phyloP scores from a whole-genome alignment of 2,329 filamentous ascomycete species.

The Paracorniculantispora psalliotae region DNA sequence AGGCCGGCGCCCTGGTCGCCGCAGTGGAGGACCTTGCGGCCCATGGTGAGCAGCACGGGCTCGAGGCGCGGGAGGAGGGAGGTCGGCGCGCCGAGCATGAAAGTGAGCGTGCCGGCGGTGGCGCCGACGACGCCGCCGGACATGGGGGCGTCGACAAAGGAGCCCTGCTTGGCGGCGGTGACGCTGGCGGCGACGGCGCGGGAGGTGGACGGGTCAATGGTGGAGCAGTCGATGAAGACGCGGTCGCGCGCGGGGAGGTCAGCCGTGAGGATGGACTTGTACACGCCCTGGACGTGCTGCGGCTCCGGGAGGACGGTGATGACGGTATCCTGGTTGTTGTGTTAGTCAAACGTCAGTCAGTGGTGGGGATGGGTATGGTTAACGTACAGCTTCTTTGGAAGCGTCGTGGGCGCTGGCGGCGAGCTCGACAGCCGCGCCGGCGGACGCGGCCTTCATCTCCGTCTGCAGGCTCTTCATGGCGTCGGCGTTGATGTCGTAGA shows the following conservation, averaged over 20 bases:
- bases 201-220: slow-evolving; percentile 87
- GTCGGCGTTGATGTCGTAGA: slow-evolving; percentile 54
- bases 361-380: no score
- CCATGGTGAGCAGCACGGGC: slow-evolving; percentile 73
- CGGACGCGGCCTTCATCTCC: slow-evolving; percentile 40
- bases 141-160: slow-evolving; percentile 93
- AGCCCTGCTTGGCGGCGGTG: slow-evolving; percentile 57
- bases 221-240: slow-evolving; percentile 93
- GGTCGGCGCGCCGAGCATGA: slow-evolving; percentile 79
- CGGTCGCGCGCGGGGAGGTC: slow-evolving; percentile 52
- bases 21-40: slow-evolving; percentile 78
- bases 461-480: slow-evolving; percentile 42
- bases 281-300: slow-evolving; percentile 79
- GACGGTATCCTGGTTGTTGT: slow-evolving; percentile 62
- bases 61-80: slow-evolving; percentile 60
- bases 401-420: slow-evolving; percentile 43
- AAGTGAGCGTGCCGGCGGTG: slow-evolving; percentile 79
- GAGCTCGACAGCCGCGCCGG: slow-evolving; percentile 43
- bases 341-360: slow-evolving; percentile 10
- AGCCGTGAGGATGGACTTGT: slow-evolving; percentile 65
- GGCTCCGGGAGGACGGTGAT: slow-evolving; percentile 89
- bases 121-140: slow-evolving; percentile 94
- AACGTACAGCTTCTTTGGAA: slow-evolving; percentile 47
- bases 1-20: slow-evolving; percentile 80
- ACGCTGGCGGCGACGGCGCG: slow-evolving; percentile 69